Conservation (phyloP, 805 yeast species). For the Kuraishia borneana region DNA sequence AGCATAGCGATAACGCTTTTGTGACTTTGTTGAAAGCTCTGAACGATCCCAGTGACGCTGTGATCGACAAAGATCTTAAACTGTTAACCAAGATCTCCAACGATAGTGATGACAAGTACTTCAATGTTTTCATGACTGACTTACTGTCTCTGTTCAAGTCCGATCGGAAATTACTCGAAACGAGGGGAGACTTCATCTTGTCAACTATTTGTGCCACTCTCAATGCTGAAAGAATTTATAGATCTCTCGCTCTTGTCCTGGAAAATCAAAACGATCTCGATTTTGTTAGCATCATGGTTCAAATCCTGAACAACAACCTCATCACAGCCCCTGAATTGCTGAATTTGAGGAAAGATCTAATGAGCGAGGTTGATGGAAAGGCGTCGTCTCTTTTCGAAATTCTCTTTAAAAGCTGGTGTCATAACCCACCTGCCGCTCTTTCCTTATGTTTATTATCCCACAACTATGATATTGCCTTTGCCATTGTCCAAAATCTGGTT, state of each 20-base stretch:
- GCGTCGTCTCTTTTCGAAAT: conserved; percentile 65
- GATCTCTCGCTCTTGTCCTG: conserved; percentile 67
- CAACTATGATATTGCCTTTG: conserved; percentile 77
- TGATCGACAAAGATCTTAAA: conserved; percentile 62
- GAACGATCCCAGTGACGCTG: conserved; percentile 62
- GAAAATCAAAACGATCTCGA: conserved; percentile 48
- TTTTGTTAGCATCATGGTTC: conserved; percentile 74
- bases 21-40: conserved; percentile 67
- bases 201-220: conserved; percentile 74
- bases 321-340: conserved; percentile 78
- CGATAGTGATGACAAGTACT: conserved; percentile 64
- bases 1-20: conserved; percentile 52
- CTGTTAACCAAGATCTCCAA: conserved; percentile 62
- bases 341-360: conserved; percentile 53
- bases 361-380: conserved; percentile 34
- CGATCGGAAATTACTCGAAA: conserved; percentile 55
- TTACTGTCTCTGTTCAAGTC: conserved; percentile 58
- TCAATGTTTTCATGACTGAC: conserved; percentile 64
- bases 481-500: conserved; percentile 71
- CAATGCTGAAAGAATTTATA: conserved; percentile 74
- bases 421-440: conserved; percentile 79
- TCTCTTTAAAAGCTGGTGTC: conserved; percentile 84
- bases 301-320: conserved; percentile 75
- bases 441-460: conserved; percentile 80
- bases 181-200: conserved; percentile 73